A percentile compares a stretch with the other conserved stretches of the same genome.
These are phyloP conservation scores for Apocynum venetum DNA, from an alignment of 257 asterid genomes.

Conservation along the genomic window DNA sequence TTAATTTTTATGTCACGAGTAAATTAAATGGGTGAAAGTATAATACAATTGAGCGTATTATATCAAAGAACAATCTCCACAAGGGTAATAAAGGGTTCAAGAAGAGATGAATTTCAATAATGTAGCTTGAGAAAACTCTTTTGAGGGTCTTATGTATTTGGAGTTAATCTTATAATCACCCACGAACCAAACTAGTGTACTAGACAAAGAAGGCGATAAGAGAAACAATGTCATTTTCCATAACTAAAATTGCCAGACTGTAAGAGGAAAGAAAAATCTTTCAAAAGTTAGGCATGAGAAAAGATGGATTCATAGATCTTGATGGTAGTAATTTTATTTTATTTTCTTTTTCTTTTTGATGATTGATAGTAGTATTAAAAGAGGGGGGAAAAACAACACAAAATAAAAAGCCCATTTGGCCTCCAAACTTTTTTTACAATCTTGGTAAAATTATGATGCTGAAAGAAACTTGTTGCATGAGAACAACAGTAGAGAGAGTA, in stretches of 20 bases:
- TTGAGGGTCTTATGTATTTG: no score
- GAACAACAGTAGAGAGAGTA: constrained; percentile 3
- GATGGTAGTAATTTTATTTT: no score
- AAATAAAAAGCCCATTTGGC: neutral
- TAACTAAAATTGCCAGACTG: neutral
- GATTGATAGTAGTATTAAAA: no score
- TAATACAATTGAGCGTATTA: no score
- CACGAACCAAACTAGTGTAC: no score
- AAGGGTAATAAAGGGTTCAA: no score
- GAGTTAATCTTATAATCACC: no score
- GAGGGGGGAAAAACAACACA: neutral
- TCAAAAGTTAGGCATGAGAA: constrained; percentile 6
- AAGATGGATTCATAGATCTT: constrained; percentile 3
- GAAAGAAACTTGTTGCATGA: constrained; percentile 20
- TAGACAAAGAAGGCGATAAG: neutral
- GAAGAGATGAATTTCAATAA: no score
- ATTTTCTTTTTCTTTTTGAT: neutral
- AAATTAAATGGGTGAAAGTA: no score
- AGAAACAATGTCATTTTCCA: constrained; percentile 1
- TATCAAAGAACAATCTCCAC: no score
- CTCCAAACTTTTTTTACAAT: constrained; percentile 17
- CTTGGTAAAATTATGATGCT: constrained; percentile 26
- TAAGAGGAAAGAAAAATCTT: neutral
- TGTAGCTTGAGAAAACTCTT: no score
- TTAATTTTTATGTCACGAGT: no score